Evolutionary conservation across 2,329 filamentous ascomycete species (phyloP), one percentile per base, ranked within the genome.

Genomic region (Penicillium sp.): DNA sequence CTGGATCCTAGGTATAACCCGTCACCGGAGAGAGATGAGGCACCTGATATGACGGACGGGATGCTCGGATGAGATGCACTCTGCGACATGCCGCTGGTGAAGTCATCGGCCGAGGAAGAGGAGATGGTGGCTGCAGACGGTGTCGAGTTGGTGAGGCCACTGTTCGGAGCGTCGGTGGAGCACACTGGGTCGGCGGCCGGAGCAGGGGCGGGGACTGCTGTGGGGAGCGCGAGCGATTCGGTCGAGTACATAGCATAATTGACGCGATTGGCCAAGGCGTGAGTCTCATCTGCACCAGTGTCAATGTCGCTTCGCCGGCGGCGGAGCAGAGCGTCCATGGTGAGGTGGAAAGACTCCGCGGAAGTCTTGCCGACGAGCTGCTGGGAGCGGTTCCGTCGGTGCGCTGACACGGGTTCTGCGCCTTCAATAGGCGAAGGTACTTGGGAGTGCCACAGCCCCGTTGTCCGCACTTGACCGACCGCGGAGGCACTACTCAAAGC

Each of bases 11-110:
- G 59, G 22, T 69, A 65, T 13, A 70, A 68, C 0, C 75, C 74
- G 57, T 81, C 79, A 8, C 74, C 76, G 12, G 79, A 81, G 28
- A 81, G 73, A 24, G 80, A 82, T 0, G 80, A 82, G 13, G 79
- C 80, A 30, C 78, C 79, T 0, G 80, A 82, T 17, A 79, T 67
- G 17, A 80, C 78, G 12, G 80, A 79, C 4, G 79, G 79, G 37
- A 82, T 80, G 65, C 80, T 82, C 4, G 79, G 80, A 63, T 82
- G 79, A 9, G 80, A 82, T 44, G 79, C 78, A 66, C 78, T 81
- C 56, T 81, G 79, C 30, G 80, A 81, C 69, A 82, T 81, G 55
- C 79, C 80, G 53, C 80, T 82, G 37, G 75, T 76, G 47, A 75
- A 79, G 57, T 81, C 79, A 57, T 79, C 80, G 37, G 77, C 75